Base-by-base conservation (phyloP, 2,329 filamentous ascomycete genomes). In the Penicillium sp. region DNA sequence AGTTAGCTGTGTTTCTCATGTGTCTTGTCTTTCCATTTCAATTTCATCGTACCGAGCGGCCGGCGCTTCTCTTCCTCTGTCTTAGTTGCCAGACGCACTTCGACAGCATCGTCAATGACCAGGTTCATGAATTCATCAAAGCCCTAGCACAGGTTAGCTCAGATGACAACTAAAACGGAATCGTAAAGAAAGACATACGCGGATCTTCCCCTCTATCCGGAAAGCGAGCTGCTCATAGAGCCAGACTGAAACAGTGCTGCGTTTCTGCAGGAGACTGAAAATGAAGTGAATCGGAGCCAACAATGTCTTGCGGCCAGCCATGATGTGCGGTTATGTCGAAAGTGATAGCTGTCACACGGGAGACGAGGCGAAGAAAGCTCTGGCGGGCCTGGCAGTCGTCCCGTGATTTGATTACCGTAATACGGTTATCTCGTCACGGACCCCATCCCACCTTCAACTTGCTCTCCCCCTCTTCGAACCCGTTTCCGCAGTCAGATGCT, bases 91-190 rank as follows among this genome's bases (percentile, higher is more conserved):
- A 91, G 85, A 75, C 88, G 90, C 44, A 99, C 92, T 78, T 97
- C 93, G 57, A 97, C 86, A 31, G 94, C 94, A 68, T 99, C 92
- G 72, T 99, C 94, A 65, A 96, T 85, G 39, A 97, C 94, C 49
- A 99, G 82, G 79, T 99, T 99, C 93, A 99, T 97, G 80, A 97
- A 99, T 77, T 99, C 94, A 75, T 99, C 94, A 67, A 99, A 99
- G 15, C 94, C 93, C 92, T 96, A 62, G 27, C 36, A n/a, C 29
- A 41, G 15, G 45, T 61, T 48, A 62, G 53, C 42, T 53, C 43
- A 41, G 45, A 42, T 47, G 31, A 41, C 45, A 27, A 43, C 19
- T 8, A 52, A 38, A 33, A 17, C 29, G n/a, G 29, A 13, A 19
- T 53, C 45, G 31, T 53, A 47, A 45, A 33, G n/a, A 44, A 57